A percentile compares a stretch with the other conserved stretches of the same genome.
phyloP scores from a whole-genome alignment of 192 early-diverging fungal genomes.

The Diversispora epigaea region DNA sequence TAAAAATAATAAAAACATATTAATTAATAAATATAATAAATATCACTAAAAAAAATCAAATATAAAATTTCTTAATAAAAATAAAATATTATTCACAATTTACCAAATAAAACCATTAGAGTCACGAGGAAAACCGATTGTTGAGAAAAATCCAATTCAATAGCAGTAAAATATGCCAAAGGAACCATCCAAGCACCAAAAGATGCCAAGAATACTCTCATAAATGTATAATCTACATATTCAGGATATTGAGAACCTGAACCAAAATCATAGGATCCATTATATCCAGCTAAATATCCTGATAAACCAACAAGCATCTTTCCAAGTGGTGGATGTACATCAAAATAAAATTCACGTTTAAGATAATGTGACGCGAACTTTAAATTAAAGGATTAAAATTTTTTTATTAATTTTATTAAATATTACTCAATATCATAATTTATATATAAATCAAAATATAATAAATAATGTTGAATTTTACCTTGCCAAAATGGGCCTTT shows the following conservation, averaged over 20 bases:
- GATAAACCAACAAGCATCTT: conserved; percentile 93
- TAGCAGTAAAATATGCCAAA: conserved; percentile 84
- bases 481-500: conserved; percentile 62
- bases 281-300: conserved; percentile 78
- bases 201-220: conserved; percentile 85
- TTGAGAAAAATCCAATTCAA: conserved; percentile 67
- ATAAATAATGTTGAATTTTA: too few relatives aligned
- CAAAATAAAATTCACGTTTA: conserved; percentile 92
- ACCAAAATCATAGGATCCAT: conserved; percentile 84
- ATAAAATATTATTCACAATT: too few relatives aligned
- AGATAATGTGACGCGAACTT: conserved; percentile 94
- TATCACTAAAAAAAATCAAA: too few relatives aligned
- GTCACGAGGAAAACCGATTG: conserved; percentile 73
- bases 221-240: conserved; percentile 77
- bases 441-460: too few relatives aligned
- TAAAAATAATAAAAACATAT: background rate
- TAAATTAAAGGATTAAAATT: too few relatives aligned
- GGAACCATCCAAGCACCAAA: conserved; percentile 90
- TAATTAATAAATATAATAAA: too few relatives aligned
- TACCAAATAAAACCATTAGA: conserved; percentile 77
- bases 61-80: too few relatives aligned
- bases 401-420: too few relatives aligned
- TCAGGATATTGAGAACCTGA: conserved; percentile 78
- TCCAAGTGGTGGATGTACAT: conserved; percentile 97
- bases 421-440: too few relatives aligned